These are phyloP conservation scores for Setaria viridis DNA, from an alignment of 202 grass and related monocot species.

Conservation along the genomic window DNA sequence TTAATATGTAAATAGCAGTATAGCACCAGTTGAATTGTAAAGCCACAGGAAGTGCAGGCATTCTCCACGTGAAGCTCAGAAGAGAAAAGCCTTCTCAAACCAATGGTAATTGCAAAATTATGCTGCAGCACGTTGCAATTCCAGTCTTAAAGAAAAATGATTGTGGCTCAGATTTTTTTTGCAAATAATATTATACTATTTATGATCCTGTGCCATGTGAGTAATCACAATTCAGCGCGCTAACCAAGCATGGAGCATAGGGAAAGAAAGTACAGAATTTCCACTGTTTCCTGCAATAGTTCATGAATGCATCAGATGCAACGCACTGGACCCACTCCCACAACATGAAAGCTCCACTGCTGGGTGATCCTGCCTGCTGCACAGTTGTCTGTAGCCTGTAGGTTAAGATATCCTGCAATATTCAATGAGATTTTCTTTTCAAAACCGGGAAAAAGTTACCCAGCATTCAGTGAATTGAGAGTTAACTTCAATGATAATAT, in stretches of 20 bases:
- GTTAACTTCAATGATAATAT: constrained; percentile 1
- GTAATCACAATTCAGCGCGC: constrained; percentile 19
- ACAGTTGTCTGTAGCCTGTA: background rate
- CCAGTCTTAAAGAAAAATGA: constrained; percentile 7
- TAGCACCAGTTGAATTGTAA: background rate
- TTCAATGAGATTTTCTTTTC: background rate
- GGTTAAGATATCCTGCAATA: constrained; percentile 17
- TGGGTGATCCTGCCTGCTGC: constrained; percentile 23
- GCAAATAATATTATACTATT: background rate
- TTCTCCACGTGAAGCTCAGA: background rate
- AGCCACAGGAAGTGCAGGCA: background rate
- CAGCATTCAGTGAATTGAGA: background rate
- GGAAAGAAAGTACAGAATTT: constrained; percentile 27
- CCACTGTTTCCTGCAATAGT: background rate
- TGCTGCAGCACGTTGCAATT: background rate
- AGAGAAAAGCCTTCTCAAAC: too few relatives aligned
- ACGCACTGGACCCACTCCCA: constrained; percentile 6
- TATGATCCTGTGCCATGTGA: background rate
- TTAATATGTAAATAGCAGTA: too few relatives aligned
- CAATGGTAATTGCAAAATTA: too few relatives aligned
- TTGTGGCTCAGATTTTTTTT: background rate
- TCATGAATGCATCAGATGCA: constrained; percentile 33
- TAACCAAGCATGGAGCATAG: constrained; percentile 23
- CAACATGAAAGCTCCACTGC: constrained; percentile 17
- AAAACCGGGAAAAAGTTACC: background rate